Evolutionary conservation across 768 basidiomycete species (phyloP).

Genomic region (Mrakia blollopis): DNA sequence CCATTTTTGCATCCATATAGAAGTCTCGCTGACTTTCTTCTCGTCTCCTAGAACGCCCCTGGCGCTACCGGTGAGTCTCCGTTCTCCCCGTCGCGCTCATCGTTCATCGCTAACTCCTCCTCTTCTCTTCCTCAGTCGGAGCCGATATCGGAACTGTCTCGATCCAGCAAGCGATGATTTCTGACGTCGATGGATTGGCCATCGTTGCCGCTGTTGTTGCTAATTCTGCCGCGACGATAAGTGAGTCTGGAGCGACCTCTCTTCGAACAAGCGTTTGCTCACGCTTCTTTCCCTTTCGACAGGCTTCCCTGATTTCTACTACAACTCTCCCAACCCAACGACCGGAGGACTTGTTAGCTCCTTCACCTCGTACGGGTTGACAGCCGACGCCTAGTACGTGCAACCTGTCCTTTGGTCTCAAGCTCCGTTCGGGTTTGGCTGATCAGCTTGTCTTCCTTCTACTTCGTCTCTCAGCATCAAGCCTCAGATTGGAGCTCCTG

Average conservation of each 20-base stretch:
- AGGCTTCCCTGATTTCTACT: slow-evolving; percentile 18
- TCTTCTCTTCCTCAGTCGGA: not conserved
- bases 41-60: not conserved
- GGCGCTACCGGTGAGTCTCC: not conserved
- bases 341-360: slow-evolving; percentile 56
- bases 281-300: not conserved
- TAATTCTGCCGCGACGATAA: slow-evolving; percentile 9
- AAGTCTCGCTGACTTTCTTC: not conserved
- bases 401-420: not conserved
- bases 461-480: not conserved
- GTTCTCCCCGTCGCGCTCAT: no score
- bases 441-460: not conserved
- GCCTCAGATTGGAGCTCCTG: slow-evolving; percentile 22
- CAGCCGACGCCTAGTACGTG: slow-evolving; percentile 40
- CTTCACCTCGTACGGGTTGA: slow-evolving; percentile 39
- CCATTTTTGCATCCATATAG: not conserved
- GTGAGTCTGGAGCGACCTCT: not conserved
- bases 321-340: slow-evolving; percentile 48
- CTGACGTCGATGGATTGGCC: not conserved
- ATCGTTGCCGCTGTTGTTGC: slow-evolving; percentile 17
- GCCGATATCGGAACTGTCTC: slow-evolving; percentile 13
- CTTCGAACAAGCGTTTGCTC: not conserved
- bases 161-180: not conserved
- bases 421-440: not conserved
- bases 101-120: no score